phyloP scores from a whole-genome alignment of 495 filamentous ascomycete genomes.

The Letharia columbiana region DNA sequence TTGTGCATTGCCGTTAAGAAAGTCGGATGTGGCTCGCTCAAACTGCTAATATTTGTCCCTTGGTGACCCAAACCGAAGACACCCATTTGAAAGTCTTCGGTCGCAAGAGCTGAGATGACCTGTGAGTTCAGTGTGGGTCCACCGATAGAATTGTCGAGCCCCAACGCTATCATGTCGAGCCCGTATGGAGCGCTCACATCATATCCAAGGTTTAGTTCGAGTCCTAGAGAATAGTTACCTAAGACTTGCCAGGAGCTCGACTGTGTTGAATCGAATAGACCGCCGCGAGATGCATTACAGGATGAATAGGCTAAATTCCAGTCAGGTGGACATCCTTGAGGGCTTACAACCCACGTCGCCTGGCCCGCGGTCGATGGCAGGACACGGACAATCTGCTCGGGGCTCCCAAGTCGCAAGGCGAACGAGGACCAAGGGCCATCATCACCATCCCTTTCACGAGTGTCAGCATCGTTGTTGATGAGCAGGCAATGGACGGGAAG shows the following conservation, averaged over 20 bases:
- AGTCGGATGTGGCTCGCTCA: constrained; percentile 39
- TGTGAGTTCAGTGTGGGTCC: constrained; percentile 39
- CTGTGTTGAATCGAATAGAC: constrained; percentile 36
- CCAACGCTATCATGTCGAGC: constrained; percentile 43
- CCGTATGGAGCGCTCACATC: constrained; percentile 36
- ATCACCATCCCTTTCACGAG: constrained; percentile 38
- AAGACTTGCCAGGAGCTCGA: constrained; percentile 41
- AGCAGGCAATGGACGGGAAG: background rate
- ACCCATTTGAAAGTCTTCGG: constrained; percentile 43
- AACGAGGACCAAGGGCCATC: constrained; percentile 48
- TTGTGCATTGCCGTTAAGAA: constrained; percentile 41
- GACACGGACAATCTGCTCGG: constrained; percentile 38
- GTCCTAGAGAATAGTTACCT: constrained; percentile 32
- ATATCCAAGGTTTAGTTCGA: constrained; percentile 40
- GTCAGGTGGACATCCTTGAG: constrained; percentile 25
- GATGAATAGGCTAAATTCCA: constrained; percentile 15
- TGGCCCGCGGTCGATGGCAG: constrained; percentile 40
- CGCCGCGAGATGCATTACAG: constrained; percentile 41
- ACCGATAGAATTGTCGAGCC: constrained; percentile 28
- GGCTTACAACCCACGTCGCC: constrained; percentile 35
- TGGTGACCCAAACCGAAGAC: constrained; percentile 45
- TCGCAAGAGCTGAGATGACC: constrained; percentile 37
- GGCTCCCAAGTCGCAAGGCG: constrained; percentile 39
- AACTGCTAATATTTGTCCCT: constrained; percentile 39
- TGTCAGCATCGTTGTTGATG: background rate